Evolutionary conservation across 768 basidiomycete genomes (phyloP), one percentile per base, ranked within the genome.

Genomic region (Albatrellus ellisii): DNA sequence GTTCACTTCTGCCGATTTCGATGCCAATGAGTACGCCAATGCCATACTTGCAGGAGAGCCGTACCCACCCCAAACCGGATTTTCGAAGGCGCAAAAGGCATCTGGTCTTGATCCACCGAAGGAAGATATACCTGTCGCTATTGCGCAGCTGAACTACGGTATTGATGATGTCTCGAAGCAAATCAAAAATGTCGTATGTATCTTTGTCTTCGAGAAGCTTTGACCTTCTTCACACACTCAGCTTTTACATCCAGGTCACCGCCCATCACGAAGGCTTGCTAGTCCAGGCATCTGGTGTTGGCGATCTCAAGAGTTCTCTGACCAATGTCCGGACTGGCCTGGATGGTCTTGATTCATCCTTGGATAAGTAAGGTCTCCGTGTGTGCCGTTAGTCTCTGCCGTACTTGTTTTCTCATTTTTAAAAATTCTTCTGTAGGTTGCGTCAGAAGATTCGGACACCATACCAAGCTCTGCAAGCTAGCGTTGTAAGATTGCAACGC

Each of bases 91-190:
- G 7, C 45, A 54, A 24, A 68, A 67, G 51, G 44, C 54, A 15
- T 50, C 65, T 11, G 55, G 59, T 0, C 65, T 72, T 20, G 75
- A 78, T 38, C 70, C 72, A 4, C 69, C 74, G 17, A 86, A 79
- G 56, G 88, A 90, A 46, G 94, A 97, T 51, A 81, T 95, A 9
- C 84, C 86, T 3, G 72, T 87, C 2, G 88, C 89, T 3, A 80
- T 97, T 22, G 79, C 87, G 5, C 91, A 87, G 58, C 68, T 99
- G 3, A 83, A 79, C 46, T 73, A 79, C 54, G 85, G 80, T 0
- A 81, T 97, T 45, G 94, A 97, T 29, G 91, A 98, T 59, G 79
- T 94, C 15, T 79, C 81, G 21, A 87, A 82, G 57, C 89, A 97
- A 59, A 80, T 98, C 39, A 85, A 84, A 60, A 69, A 67, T 36